Base-by-base conservation (phyloP, 768 basidiomycete genomes). In the Mycena vulgaris region DNA sequence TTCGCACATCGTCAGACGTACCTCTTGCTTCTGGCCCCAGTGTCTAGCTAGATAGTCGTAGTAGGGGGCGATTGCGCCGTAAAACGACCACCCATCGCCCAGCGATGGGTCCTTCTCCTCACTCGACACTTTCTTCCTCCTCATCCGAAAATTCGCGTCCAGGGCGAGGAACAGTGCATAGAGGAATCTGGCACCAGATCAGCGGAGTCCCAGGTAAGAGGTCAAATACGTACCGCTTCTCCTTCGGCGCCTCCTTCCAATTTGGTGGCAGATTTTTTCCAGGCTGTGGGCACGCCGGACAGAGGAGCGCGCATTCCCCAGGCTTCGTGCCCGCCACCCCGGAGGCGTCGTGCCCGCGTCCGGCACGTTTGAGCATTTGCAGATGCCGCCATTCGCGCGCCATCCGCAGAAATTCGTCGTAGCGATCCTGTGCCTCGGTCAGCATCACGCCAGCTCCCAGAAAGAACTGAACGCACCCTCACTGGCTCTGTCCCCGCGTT, bases 281-380 rank as follows among this genome's bases (percentile, higher is more conserved):
- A 0, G 75, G 76, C 19, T 79, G 78, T 4, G 76, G 79, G 58
- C 80, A 81, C 5, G 76, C 68, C 0, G 76, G 71, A 23, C 80
- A 79, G 14, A 77, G n/a, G n/a, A n/a, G n/a, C n/a, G n/a, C n/a
- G n/a, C n/a, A n/a, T n/a, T n/a, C n/a, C n/a, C n/a, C n/a, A n/a
- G n/a, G n/a, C n/a, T n/a, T n/a, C n/a, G n/a, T n/a, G n/a, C n/a
- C n/a, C n/a, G n/a, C n/a, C n/a, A n/a, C n/a, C n/a, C n/a, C n/a
- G n/a, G n/a, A n/a, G n/a, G n/a, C n/a, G n/a, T n/a, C n/a, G n/a
- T n/a, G n/a, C n/a, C n/a, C n/a, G n/a, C n/a, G n/a, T n/a, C n/a
- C n/a, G n/a, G n/a, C n/a, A n/a, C n/a, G n/a, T n/a, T n/a, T n/a
- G n/a, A n/a, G n/a, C n/a, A n/a, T n/a, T n/a, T n/a, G n/a, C n/a